phyloP scores from a whole-genome alignment of 1,284 basidiomycete genomes.

The Serendipita sp. region DNA sequence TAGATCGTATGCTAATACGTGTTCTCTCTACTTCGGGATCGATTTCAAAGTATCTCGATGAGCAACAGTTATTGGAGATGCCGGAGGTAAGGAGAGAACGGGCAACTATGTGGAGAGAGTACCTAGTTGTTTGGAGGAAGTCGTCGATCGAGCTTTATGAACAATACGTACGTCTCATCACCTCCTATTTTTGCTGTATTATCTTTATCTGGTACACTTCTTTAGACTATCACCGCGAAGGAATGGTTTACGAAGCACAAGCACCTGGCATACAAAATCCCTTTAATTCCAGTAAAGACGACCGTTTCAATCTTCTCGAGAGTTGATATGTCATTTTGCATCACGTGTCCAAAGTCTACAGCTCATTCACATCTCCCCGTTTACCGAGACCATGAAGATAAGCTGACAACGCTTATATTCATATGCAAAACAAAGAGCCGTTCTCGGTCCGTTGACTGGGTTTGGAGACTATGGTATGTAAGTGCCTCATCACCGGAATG shows the following conservation, averaged over 20 bases:
- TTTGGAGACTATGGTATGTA: constrained; percentile 61
- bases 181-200: constrained; percentile 9
- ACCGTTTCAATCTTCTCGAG: constrained; percentile 67
- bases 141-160: constrained; percentile 64
- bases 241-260: constrained; percentile 53
- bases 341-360: constrained; percentile 44
- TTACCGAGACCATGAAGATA: constrained; percentile 17
- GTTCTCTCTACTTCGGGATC: constrained; percentile 43
- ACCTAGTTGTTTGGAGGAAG: constrained; percentile 64
- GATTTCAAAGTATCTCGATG: constrained; percentile 47
- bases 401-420: constrained; percentile 62
- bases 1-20: constrained; percentile 76
- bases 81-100: constrained; percentile 43
- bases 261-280: constrained; percentile 53
- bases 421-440: constrained; percentile 63
- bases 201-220: constrained; percentile 8
- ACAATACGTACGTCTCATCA: constrained; percentile 44
- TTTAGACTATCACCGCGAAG: constrained; percentile 43
- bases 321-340: constrained; percentile 64
- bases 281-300: constrained; percentile 43
- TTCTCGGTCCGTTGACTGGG: constrained; percentile 65
- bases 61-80: constrained; percentile 46
- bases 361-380: constrained; percentile 26
- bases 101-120: constrained; percentile 48
- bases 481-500: background rate